Base-by-base conservation (phyloP, 2,329 filamentous ascomycete species). In the Eurotiales sp. region DNA sequence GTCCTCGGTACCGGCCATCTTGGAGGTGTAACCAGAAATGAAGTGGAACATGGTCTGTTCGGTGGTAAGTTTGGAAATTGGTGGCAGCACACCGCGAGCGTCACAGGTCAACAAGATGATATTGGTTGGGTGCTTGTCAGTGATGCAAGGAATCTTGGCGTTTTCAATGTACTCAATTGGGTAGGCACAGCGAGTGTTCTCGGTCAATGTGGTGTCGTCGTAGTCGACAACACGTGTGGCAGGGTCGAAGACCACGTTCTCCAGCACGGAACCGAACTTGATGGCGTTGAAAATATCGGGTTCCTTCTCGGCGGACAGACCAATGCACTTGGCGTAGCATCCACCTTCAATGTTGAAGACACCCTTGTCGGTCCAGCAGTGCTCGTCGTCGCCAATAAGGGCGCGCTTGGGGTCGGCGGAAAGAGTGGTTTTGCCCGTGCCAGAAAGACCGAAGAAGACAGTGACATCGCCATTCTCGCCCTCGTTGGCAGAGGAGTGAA, bases 41-140 rank as follows among this genome's bases (percentile, higher is more conserved):
- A 99, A 99, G 82, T 99, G 93, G 86, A 97, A 99, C 92, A 99
- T 97, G 73, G 90, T 96, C 79, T 97, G 93, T 65, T 89, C 84
- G 59, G 87, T 83, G 79, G 87, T 85, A 70, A 99, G 87, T 82
- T 97, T 97, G 65, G 90, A 96, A 76, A 99, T 97, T 44, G 93
- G 93, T 52, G 93, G 93, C 51, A 99, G 85, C 45, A 99, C 93
- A 79, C 93, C 93, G 61, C 93, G 90, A 55, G 93, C 93, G 66
- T 99, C 93, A 78, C 93, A 99, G 57, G 93, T 99, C 63, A 99
- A 85, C 63, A 99, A 87, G 69, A 99, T 88, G 75, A 99, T 97
- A 84, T 99, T 99, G 73, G 81, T 86, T 62, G 93, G 93, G 80
- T 96, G 90, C 73, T 83, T 87, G 59, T 82, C 77, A 41, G 88